These are phyloP conservation scores for Hypomyces perniciosus DNA, from an alignment of 2,329 filamentous ascomycete genomes.

Conservation along the genomic window DNA sequence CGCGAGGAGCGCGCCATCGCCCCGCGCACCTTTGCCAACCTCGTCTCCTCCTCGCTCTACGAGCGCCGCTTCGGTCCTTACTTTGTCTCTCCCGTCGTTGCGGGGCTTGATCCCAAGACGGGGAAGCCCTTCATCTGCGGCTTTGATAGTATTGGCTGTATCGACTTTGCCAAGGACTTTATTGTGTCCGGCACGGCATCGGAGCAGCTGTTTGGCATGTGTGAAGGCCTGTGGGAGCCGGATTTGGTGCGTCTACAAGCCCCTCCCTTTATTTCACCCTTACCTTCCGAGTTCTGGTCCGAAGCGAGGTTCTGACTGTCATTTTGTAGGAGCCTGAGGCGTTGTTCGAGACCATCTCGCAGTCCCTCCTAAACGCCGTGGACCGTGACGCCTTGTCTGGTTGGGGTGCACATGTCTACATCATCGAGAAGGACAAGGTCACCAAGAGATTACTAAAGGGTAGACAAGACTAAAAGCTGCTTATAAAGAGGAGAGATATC, in stretches of 20 bases:
- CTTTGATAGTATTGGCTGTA: conserved; percentile 98
- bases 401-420: conserved; percentile 98
- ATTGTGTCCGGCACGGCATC: conserved; percentile 95
- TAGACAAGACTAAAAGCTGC: conserved; percentile 11
- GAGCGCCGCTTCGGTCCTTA: conserved; percentile 94
- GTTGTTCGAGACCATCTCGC: conserved; percentile 96
- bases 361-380: conserved; percentile 89
- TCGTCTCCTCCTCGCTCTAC: conserved; percentile 86
- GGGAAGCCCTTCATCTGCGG: conserved; percentile 97
- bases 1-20: conserved; percentile 96
- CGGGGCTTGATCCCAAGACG: conserved; percentile 89
- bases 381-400: conserved; percentile 95
- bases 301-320: neutral
- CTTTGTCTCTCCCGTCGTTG: conserved; percentile 92
- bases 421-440: conserved; percentile 99
- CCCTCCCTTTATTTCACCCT: neutral
- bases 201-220: conserved; percentile 98
- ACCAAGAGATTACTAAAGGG: conserved; percentile 92
- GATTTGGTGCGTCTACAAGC: conserved; percentile 64
- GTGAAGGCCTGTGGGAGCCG: conserved; percentile 95
- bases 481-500: conserved; percentile 1
- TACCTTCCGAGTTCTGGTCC: neutral
- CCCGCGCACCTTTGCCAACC: conserved; percentile 91
- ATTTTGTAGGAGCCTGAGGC: conserved; percentile 70
- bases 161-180: conserved; percentile 99